Evolutionary conservation across 805 yeast species (phyloP), one percentile per base, ranked within the genome.

Genomic region (Candida stauntonica): DNA sequence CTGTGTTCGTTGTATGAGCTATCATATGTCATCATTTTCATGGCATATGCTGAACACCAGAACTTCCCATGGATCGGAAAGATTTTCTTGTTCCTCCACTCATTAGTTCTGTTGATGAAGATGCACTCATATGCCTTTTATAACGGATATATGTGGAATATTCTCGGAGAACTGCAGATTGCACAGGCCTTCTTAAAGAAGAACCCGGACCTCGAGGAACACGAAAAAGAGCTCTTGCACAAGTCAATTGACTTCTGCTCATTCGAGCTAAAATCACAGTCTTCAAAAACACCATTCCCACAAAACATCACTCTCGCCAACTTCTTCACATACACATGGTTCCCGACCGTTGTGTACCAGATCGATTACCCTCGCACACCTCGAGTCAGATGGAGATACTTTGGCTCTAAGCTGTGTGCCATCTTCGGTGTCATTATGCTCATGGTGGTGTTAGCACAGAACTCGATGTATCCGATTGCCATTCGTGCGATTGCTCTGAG

Each of bases 71-170:
- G 99, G 99, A 84, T 89, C 35, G 95, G 87, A 2, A 79, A 80
- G 54, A 89, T 89, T 30, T 93, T 86, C 53, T 63, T 93, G 45
- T 74, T 86, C 43, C 66, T 93, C 36, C 99, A 93, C 57, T 77
- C 88, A 9, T 67, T 87, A 34, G 98, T 93, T 2, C 67, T 88
- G 47, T 58, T 94, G 50, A 93, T 93, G 99, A 93, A 93, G 58
- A 82, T 83, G 78, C 98, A 93, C 60, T 88, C 98, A 2, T 93
- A 81, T 58, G 86, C 86, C 2, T 88, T 85, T 54, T 93, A 80
- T 64, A 89, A 89, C 55, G 99, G 98, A 0, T 87, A 91, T 57
- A 64, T 93, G 42, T 86, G 94, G 88, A 63, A 59, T 24, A 75
- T 81, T 31, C 52, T 58, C 17, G 60, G 65, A 13, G 91, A 85